Evolutionary conservation across 176 grass and related monocot species (phyloP), one percentile per base, ranked within the genome.

Genomic region (Olyra latifolia): DNA sequence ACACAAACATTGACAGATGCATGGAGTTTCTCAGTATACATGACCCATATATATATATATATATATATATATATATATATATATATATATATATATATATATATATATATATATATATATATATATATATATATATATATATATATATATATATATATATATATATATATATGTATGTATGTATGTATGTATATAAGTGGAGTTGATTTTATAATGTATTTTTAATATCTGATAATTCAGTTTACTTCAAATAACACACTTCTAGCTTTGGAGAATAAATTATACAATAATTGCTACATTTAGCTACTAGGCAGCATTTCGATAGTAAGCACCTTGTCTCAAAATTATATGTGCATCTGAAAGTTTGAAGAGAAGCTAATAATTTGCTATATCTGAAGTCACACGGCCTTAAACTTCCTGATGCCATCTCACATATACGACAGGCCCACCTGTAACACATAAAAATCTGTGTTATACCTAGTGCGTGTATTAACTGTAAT

Each of bases 341-440:
- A 89, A 98, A 98, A 86, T 89, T 95, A 62, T 94, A 98, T 69
- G 73, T 87, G 86, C 95, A 98, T 90, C 81, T 95, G 79, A 93
- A 98, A 82, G 88, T 91, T 86, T 95, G 92, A 89, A 98, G 87
- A 55, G 86, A 94, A 83, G 72, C 29, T 74, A 98, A 80, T 29
- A 98, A 16, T 73, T 93, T 98, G 73, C 90, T 83, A 66, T 81
- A 68, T 83, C 93, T 98, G 60, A 95, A 89, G 62, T 98, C 95
- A 75, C 92, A 94, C n/a, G 92, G 95, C 23, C 78, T 84, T 69
- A 94, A 69, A 86, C 59, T 83, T 79, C 80, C 88, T 76, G 88
- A 89, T 83, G 83, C 54, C 84, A 94, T 58, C 14, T 87, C 83
- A 11, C 90, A 95, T 67, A 94, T 60, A 62, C 92, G 92, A 83